Conservation (phyloP, 768 basidiomycete genomes). For the Hygrophorus russula region DNA sequence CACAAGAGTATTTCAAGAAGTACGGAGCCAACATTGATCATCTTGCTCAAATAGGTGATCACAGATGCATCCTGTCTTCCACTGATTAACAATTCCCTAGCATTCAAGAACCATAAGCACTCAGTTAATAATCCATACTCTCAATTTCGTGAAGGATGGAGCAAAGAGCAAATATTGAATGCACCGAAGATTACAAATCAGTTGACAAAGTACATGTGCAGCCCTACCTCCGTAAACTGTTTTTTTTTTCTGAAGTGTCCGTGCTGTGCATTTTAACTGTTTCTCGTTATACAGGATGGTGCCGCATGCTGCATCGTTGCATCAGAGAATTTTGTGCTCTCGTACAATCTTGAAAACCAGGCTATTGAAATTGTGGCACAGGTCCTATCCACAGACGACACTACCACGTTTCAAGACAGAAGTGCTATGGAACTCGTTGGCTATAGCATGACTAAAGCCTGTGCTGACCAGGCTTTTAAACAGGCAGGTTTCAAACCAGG, state of each 20-base stretch:
- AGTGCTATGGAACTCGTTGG: slow-evolving; percentile 80
- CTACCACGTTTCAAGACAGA: slow-evolving; percentile 49
- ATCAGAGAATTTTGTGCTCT: slow-evolving; percentile 68
- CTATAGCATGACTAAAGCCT: slow-evolving; percentile 61
- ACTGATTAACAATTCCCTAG: slow-evolving; percentile 20
- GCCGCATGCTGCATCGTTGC: slow-evolving; percentile 70
- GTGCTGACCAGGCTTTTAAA: slow-evolving; percentile 57
- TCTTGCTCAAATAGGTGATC: slow-evolving; percentile 67
- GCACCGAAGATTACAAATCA: slow-evolving; percentile 62
- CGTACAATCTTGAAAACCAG: slow-evolving; percentile 69
- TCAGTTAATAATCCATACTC: slow-evolving; percentile 78
- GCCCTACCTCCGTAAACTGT: slow-evolving; percentile 56
- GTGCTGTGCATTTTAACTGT: not conserved
- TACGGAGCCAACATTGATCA: slow-evolving; percentile 57
- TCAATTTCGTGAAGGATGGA: slow-evolving; percentile 76
- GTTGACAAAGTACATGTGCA: slow-evolving; percentile 79
- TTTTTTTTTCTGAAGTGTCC: not conserved
- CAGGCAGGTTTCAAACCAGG: slow-evolving; percentile 60
- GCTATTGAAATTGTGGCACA: slow-evolving; percentile 73
- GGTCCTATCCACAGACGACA: slow-evolving; percentile 54
- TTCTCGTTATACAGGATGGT: slow-evolving; percentile 38
- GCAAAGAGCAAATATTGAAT: slow-evolving; percentile 53
- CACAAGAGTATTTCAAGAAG: slow-evolving; percentile 67
- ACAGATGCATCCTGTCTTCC: not conserved
- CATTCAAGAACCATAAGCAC: slow-evolving; percentile 78